Evolutionary conservation across 179 eudicot species (phyloP).

Genomic region (Silene vulgaris): DNA sequence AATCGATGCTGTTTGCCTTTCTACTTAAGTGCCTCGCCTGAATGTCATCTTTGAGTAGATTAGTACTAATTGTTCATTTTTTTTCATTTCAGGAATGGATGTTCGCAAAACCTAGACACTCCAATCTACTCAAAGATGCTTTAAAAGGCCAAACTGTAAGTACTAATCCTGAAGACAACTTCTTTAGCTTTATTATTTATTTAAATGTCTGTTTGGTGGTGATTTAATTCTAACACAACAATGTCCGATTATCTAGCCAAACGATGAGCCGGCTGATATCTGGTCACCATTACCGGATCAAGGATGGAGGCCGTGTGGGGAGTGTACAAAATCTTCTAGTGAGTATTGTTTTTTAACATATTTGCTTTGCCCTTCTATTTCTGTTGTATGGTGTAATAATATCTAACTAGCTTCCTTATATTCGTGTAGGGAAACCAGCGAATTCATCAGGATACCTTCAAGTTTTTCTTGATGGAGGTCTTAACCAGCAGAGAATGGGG

Average conservation of each 20-base stretch:
- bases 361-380: constrained; percentile 11
- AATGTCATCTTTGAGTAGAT: too few species aligned
- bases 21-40: too few species aligned
- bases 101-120: constrained; percentile 75
- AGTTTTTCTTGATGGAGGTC: constrained; percentile 93
- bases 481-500: constrained; percentile 98
- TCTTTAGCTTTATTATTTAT: background rate
- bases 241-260: constrained; percentile 39
- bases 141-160: constrained; percentile 62
- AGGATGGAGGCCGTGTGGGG: constrained; percentile 76
- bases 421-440: constrained; percentile 51
- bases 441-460: constrained; percentile 80
- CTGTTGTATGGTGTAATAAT: background rate
- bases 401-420: constrained; percentile 19
- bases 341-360: constrained; percentile 26
- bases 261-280: constrained; percentile 53
- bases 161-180: constrained; percentile 9
- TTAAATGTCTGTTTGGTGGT: background rate
- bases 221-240: background rate
- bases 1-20: too few species aligned
- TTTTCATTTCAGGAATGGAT: constrained; percentile 63
- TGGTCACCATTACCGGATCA: constrained; percentile 81
- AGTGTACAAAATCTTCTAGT: constrained; percentile 42
- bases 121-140: constrained; percentile 71
- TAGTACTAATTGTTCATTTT: background rate